Conservation (phyloP, 2,329 filamentous ascomycete species). For the Arthroderma sp. region DNA sequence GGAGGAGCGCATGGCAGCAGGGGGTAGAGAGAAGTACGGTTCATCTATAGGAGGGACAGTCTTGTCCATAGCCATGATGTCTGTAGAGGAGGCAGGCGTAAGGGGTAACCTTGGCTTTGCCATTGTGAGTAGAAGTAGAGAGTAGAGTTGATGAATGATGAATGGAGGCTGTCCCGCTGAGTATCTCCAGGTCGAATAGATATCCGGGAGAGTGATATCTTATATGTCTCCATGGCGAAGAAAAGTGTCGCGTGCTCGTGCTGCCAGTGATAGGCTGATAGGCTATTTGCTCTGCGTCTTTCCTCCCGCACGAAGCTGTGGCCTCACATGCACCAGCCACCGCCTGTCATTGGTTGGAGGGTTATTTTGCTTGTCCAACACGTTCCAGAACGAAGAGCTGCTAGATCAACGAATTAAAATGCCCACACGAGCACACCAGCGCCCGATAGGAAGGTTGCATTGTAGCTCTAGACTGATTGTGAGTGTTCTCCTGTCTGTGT, state of each 20-base stretch:
- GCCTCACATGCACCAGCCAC: neutral
- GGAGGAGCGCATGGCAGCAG: conserved; percentile 40
- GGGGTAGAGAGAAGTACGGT: conserved; percentile 60
- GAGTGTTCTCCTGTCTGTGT: too few relatives aligned
- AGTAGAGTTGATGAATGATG: neutral
- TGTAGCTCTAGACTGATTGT: too few relatives aligned
- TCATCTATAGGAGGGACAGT: conserved; percentile 34
- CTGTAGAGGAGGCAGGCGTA: conserved; percentile 67
- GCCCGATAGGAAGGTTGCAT: too few relatives aligned
- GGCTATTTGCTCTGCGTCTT: neutral
- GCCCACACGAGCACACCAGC: too few relatives aligned
- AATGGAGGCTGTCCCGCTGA: neutral
- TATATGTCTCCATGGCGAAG: neutral
- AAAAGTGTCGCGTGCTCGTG: conserved; percentile 13
- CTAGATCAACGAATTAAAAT: too few relatives aligned
- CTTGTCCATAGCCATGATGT: conserved; percentile 47
- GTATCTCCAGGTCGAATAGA: neutral
- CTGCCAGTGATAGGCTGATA: conserved; percentile 13
- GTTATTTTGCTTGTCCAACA: too few relatives aligned
- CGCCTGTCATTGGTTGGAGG: too few relatives aligned
- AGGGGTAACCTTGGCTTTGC: conserved; percentile 54
- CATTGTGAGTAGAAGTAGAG: conserved; percentile 34
- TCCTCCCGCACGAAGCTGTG: conserved; percentile 5
- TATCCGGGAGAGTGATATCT: neutral
- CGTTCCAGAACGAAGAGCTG: too few relatives aligned